Evolutionary conservation across 202 grass and related monocot species (phyloP), one percentile per base, ranked within the genome.

Genomic region (Schoenoplectus tabernaemontani): DNA sequence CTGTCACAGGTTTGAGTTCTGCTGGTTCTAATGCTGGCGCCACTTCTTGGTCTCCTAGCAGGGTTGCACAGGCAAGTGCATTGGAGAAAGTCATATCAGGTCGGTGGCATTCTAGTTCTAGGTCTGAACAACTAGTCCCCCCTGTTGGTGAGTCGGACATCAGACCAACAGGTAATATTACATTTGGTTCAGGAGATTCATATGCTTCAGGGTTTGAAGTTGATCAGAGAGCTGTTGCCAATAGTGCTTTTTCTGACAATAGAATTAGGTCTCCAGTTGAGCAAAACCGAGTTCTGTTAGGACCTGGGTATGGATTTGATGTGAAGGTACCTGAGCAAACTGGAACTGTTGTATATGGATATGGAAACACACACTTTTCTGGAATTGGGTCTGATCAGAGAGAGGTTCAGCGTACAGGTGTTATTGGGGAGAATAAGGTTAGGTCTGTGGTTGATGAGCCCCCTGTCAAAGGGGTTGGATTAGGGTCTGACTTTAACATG

Each of bases 11-110:
- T 65, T 62, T 84, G 19, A 9, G 84, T 48, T 67, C 83, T 5
- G 12, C 82, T 36, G 59, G 69, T 70, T 57, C 48, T 32, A 48
- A 34, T 24, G 7, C 38, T 37, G 68, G 79, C 16, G 37, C 75
- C 17, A 89, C 88, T 77, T 83, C 89, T 82, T 99, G 92, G 90
- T 99, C 92, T 17, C 82, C 92, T 30, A 86, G 85, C 15, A 88
- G 85, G 82, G 82, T 99, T 66, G 96, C 96, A 4, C 90, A 96
- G 88, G 96, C 96, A 1, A 99, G 92, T 82, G 96, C 92, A 0
- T 88, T 99, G 67, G 96, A 99, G 87, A 99, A 99, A 78, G 96
- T 99, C 38, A 93, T 93, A 62, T 99, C 92, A 16, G 96, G 92
- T 24, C 83, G 77, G 46, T 99, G 92, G 92, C 73, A 91, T 47